These are phyloP conservation scores for Macroventuria anomochaeta DNA, from an alignment of 2,329 filamentous ascomycete genomes.

Conservation along the genomic window DNA sequence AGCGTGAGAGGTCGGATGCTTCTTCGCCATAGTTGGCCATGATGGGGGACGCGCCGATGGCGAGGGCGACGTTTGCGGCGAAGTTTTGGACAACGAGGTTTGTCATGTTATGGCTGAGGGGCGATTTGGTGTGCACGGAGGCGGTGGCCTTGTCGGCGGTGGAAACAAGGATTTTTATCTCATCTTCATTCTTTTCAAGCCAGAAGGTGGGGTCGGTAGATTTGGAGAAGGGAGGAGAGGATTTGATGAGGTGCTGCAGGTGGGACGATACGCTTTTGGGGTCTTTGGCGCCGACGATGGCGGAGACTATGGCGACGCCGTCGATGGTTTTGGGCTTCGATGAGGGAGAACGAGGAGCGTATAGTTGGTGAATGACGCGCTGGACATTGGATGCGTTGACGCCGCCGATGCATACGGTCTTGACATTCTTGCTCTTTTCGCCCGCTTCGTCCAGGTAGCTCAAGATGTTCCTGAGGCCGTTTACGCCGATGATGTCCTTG, in stretches of 20 bases:
- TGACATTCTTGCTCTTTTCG: slow-evolving; percentile 39
- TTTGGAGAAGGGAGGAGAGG: slow-evolving; percentile 29
- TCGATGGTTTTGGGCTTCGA: slow-evolving; percentile 66
- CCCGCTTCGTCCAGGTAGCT: slow-evolving; percentile 59
- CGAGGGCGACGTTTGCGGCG: slow-evolving; percentile 86
- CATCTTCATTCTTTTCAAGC: slow-evolving; percentile 26
- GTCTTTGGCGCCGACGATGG: slow-evolving; percentile 76
- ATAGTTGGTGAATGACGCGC: slow-evolving; percentile 74
- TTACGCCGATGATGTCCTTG: slow-evolving; percentile 78
- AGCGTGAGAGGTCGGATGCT: slow-evolving; percentile 76
- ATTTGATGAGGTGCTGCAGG: slow-evolving; percentile 64
- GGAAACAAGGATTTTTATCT: slow-evolving; percentile 19
- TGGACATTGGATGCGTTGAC: slow-evolving; percentile 79
- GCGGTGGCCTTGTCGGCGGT: slow-evolving; percentile 58
- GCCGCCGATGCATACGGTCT: slow-evolving; percentile 84
- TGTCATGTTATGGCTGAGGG: slow-evolving; percentile 95
- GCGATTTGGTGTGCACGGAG: slow-evolving; percentile 67
- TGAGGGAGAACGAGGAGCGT: slow-evolving; percentile 40
- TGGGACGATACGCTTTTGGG: slow-evolving; percentile 68
- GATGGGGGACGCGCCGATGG: slow-evolving; percentile 86
- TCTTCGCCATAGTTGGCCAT: slow-evolving; percentile 91
- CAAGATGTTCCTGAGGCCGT: slow-evolving; percentile 73
- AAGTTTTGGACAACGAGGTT: slow-evolving; percentile 96
- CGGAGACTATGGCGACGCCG: slow-evolving; percentile 88
- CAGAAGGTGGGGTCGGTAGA: slow-evolving; percentile 25